Percentiles rank a stretch among this genome's conserved stretches.
phyloP scores from a whole-genome alignment of 345 rosid species.

The Populus ilicifolia region DNA sequence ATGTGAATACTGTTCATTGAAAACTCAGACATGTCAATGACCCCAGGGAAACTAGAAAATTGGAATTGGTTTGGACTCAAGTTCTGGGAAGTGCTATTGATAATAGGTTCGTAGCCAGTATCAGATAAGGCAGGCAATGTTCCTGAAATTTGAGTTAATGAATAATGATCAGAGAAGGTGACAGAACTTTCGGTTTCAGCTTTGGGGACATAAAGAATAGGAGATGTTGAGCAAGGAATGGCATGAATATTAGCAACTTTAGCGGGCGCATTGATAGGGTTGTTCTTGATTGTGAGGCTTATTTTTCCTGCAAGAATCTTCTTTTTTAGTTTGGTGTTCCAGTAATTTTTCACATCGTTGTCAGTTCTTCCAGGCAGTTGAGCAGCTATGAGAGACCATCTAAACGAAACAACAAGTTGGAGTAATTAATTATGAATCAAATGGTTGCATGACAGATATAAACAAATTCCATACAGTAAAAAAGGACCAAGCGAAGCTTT shows the following conservation, averaged over 20 bases:
- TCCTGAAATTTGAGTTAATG: conserved; percentile 32
- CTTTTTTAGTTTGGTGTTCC: conserved; percentile 95
- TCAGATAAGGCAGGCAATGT: conserved; percentile 17
- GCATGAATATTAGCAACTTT: neutral
- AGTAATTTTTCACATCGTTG: conserved; percentile 85
- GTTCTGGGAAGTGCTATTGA: conserved; percentile 1
- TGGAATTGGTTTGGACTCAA: conserved; percentile 13
- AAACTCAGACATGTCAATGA: conserved; percentile 9
- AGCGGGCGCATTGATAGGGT: neutral
- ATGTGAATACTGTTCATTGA: conserved; percentile 1
- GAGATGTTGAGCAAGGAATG: neutral
- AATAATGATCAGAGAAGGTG: conserved; percentile 24
- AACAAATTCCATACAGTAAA: neutral
- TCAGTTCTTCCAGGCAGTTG: conserved; percentile 89
- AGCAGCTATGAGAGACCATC: conserved; percentile 90
- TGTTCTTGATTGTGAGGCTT: conserved; percentile 17
- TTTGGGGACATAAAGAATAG: conserved; percentile 13
- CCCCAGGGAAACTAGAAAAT: conserved; percentile 10
- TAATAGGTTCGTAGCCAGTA: conserved; percentile 5
- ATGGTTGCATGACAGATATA: neutral
- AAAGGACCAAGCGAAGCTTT: neutral
- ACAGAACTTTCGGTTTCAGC: conserved; percentile 10
- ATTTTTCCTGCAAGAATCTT: conserved; percentile 39
- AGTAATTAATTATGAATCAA: neutral
- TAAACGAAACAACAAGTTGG: conserved; percentile 19